Percentiles rank a stretch among this genome's conserved stretches.
These are phyloP conservation scores for Saccharomyces hybrid DNA, from an alignment of 1,139 yeast genomes.

Conservation along the genomic window DNA sequence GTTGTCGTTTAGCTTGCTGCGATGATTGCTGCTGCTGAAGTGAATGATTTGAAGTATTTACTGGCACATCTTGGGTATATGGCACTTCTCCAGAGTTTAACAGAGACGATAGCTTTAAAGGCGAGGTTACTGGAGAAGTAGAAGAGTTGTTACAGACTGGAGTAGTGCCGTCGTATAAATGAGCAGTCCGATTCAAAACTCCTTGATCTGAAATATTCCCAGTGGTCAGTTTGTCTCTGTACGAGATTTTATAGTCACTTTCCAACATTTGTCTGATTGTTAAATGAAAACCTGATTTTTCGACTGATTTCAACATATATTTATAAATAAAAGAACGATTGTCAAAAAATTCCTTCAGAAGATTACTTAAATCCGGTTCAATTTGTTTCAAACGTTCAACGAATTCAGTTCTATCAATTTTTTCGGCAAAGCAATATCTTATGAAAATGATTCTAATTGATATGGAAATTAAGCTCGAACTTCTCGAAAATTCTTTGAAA, in stretches of 20 bases:
- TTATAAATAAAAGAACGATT: conserved; percentile 21
- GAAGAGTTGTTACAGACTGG: background rate
- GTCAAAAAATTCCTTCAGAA: conserved; percentile 15
- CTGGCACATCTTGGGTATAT: background rate
- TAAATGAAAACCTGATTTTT: conserved; percentile 26
- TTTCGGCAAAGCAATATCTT: conserved; percentile 11
- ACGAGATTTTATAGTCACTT: background rate
- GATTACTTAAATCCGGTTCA: conserved; percentile 14
- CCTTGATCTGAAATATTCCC: background rate
- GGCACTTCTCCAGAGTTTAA: background rate
- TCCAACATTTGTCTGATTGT: conserved; percentile 22
- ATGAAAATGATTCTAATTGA: conserved; percentile 15
- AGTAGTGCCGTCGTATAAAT: background rate
- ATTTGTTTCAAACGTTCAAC: conserved; percentile 9
- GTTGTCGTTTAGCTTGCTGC: background rate
- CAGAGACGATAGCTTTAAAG: background rate
- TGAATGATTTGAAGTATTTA: background rate
- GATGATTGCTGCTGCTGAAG: background rate
- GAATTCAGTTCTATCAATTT: conserved; percentile 12
- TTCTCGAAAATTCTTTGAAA: conserved; percentile 14
- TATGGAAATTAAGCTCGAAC: conserved; percentile 16
- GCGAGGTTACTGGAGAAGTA: background rate
- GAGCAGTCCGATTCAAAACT: background rate
- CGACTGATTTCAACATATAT: conserved; percentile 19
- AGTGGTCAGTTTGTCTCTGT: background rate